Conservation (phyloP, 345 rosid genomes). For the rapeseed (Brassica napus) region Da-Ae NC_063441.1:10446001-10446500, state of each 20-base stretch:
- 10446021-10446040: constrained; percentile 34
- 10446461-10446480: too few relatives aligned
- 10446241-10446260: too few relatives aligned
- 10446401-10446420: too few relatives aligned
- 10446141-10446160: constrained; percentile 19
- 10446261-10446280: too few relatives aligned
- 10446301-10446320: not conserved
- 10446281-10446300: not conserved
- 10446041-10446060: constrained; percentile 11
- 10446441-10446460: too few relatives aligned
- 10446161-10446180: constrained; percentile 34
- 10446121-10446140: constrained; percentile 12
- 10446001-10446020: constrained; percentile 66
- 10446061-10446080: not conserved
- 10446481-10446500: not conserved
- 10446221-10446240: not conserved
- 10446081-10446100: constrained; percentile 22
- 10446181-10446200: constrained; percentile 23
- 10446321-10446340: not conserved
- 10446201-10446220: constrained; percentile 13
- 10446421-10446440: too few relatives aligned
- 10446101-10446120: not conserved
- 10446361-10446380: not conserved
- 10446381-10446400: too few relatives aligned
- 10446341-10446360: not conserved